phyloP scores from a whole-genome alignment of 176 grass and related monocot genomes.

The Secale cereale region DNA sequence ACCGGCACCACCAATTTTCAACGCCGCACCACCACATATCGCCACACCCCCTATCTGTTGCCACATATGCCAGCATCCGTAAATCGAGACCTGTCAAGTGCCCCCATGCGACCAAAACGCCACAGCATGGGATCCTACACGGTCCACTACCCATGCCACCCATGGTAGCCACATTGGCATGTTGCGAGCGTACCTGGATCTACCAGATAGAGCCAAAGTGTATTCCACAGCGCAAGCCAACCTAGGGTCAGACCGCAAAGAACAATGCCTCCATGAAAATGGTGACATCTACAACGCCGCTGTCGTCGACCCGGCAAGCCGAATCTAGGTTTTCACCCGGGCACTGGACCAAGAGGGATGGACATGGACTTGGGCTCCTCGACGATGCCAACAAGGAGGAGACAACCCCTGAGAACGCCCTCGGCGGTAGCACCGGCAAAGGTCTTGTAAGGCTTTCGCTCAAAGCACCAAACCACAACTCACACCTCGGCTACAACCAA shows the following conservation, averaged over 20 bases:
- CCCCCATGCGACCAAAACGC: no score
- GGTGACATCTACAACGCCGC: neutral
- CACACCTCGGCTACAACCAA: neutral
- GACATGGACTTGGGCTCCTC: neutral
- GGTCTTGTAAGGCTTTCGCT: neutral
- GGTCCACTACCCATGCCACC: neutral
- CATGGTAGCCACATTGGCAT: neutral
- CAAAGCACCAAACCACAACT: neutral
- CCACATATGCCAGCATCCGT: no score
- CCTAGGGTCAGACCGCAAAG: neutral
- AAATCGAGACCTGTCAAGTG: no score
- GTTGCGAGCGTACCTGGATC: neutral
- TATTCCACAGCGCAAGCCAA: neutral
- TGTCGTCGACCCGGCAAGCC: neutral
- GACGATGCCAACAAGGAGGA: neutral
- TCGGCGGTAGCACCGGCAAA: neutral
- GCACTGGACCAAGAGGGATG: neutral
- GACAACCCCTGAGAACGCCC: neutral
- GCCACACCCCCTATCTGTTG: no score
- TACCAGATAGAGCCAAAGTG: neutral
- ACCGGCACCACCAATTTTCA: no score
- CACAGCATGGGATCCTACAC: neutral
- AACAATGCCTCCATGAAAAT: neutral
- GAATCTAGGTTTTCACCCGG: neutral
- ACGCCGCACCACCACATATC: no score